These are phyloP conservation scores for Mesembryanthemum crystallinum DNA, from an alignment of 148 eudicot species.

Conservation along the genomic window DNA sequence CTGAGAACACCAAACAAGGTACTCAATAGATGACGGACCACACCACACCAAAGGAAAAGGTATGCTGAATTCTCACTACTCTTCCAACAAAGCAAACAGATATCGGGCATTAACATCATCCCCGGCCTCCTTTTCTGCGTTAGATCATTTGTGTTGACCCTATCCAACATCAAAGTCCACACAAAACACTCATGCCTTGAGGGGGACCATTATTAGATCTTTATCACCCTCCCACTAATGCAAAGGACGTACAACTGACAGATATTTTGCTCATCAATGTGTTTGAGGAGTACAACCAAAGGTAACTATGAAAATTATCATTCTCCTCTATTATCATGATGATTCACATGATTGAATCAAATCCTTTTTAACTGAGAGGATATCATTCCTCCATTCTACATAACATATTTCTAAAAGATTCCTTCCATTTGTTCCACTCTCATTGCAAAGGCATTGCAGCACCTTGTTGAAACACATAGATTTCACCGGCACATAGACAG, in stretches of 20 bases:
- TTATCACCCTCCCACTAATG: neutral
- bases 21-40: too few species aligned
- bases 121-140: too few species aligned
- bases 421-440: neutral
- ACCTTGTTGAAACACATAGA: neutral
- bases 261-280: neutral
- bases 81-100: too few species aligned
- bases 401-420: neutral
- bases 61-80: too few species aligned
- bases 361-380: neutral
- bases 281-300: neutral
- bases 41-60: too few species aligned
- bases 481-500: neutral
- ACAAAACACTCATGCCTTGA: too few species aligned
- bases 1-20: too few species aligned
- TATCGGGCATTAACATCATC: too few species aligned
- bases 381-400: neutral
- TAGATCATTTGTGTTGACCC: too few species aligned
- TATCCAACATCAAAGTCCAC: too few species aligned
- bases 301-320: neutral
- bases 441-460: neutral
- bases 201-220: too few species aligned
- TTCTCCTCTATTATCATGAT: neutral
- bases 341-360: neutral
- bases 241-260: neutral